Base-by-base conservation (phyloP, 169 alveolate genomes). In the Cryptosporidium parvum region DNA sequence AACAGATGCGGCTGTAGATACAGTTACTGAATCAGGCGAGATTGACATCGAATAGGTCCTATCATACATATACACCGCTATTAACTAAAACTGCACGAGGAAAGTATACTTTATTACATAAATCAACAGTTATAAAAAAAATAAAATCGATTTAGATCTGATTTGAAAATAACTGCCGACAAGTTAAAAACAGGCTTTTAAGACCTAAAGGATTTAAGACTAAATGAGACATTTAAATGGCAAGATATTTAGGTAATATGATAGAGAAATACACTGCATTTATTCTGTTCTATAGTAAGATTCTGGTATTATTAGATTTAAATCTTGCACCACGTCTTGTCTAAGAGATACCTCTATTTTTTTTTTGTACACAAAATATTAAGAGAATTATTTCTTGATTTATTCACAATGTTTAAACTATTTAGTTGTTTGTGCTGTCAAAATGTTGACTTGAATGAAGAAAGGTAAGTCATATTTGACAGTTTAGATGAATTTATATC, bases 361-460 rank as follows among this genome's bases (percentile, higher is more conserved):
- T 10, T 14, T 31, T 51, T 31, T 29, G 61, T n/a, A 48, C 23
- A 48, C 53, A 3, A 14, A 12, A 44, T 23, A 70, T 44, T 45
- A 14, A 8, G 5, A 16, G 26, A 48, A 29, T 48, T 31, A 21
- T 45, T 31, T 71, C 39, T 52, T 14, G 10, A 18, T 71, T 48
- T 29, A 23, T 71, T 45, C 52, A 59, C 8, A 18, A 72, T 73
- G 86, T 62, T 62, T 18, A 58, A 62, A 45, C 44, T 80, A 35
- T 80, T 80, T 44, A 65, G 52, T 35, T 80, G 89, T 80, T 80
- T 80, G 26, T 59, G 89, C 69, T 80, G 89, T 80, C 89, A 59
- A 42, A 80, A 51, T 44, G 89, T 42, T 37, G 75, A 59, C 68
- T 21, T 42, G 48, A 31, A 62, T 42, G 89, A 80, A 16, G 73